Evolutionary conservation across 768 basidiomycete genomes (phyloP).

Genomic region (Mycena galericulata): DNA sequence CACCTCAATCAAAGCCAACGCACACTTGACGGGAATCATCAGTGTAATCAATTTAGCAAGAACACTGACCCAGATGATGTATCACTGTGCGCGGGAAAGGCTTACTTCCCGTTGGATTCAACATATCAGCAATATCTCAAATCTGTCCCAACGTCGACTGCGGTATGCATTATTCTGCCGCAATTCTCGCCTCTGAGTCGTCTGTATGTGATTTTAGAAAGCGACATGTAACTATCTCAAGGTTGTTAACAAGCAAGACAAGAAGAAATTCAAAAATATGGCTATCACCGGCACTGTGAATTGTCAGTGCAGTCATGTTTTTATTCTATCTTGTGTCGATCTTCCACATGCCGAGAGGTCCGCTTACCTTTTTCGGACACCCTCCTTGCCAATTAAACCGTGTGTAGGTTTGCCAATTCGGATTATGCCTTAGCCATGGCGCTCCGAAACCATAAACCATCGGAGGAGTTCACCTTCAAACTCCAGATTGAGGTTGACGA

Average conservation of each 20-base stretch:
- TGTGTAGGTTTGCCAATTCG: conserved; percentile 27
- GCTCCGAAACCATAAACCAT: conserved; percentile 10
- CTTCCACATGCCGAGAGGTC: conserved; percentile 33
- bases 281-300: conserved; percentile 37
- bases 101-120: conserved; percentile 30
- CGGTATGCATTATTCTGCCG: conserved; percentile 11
- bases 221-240: conserved; percentile 37
- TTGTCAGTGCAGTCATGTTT: conserved; percentile 35
- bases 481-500: conserved; percentile 2
- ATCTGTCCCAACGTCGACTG: conserved; percentile 8
- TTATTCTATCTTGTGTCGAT: conserved; percentile 31
- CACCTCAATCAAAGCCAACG: conserved; percentile 29
- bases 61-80: conserved; percentile 32
- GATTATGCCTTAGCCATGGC: conserved; percentile 26
- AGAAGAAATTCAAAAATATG: conserved; percentile 39
- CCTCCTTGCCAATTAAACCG: neutral
- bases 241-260: conserved; percentile 38
- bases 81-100: conserved; percentile 28
- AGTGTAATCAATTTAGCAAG: conserved; percentile 35
- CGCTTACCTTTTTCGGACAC: neutral
- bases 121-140: conserved; percentile 32
- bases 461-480: neutral
- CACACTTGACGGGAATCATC: conserved; percentile 39
- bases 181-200: neutral
- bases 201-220: conserved; percentile 27